Evolutionary conservation across 2,329 filamentous ascomycete genomes (phyloP).

Genomic region (Purpureocillium lavendulum): DNA sequence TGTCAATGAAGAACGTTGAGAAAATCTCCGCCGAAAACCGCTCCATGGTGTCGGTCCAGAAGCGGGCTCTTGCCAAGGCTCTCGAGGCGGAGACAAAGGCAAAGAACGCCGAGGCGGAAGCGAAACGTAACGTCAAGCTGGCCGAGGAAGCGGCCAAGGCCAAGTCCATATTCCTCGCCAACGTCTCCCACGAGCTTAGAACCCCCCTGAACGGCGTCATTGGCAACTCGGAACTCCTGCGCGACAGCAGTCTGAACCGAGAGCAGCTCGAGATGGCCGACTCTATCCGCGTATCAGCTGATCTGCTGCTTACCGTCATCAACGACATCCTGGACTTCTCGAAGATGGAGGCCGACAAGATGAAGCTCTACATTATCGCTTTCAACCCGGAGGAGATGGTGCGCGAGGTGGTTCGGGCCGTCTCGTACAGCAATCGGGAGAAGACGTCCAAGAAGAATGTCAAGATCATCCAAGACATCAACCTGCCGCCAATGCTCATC

Average conservation of each 20-base stretch:
- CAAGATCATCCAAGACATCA: constrained; percentile 61
- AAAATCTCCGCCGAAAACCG: constrained; percentile 72
- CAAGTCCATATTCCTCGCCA: constrained; percentile 72
- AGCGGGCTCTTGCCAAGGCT: constrained; percentile 63
- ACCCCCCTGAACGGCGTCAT: constrained; percentile 84
- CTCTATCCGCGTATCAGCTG: constrained; percentile 77
- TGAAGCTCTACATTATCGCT: constrained; percentile 68
- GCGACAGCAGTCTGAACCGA: constrained; percentile 64
- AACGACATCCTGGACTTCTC: constrained; percentile 96
- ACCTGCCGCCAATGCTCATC: constrained; percentile 63
- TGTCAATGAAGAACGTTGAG: constrained; percentile 62
- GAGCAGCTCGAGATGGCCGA: constrained; percentile 83
- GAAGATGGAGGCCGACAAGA: constrained; percentile 82
- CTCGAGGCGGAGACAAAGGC: constrained; percentile 67
- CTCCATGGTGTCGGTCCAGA: constrained; percentile 71
- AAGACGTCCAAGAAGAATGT: constrained; percentile 55
- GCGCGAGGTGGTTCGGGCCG: constrained; percentile 56
- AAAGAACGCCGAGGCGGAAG: constrained; percentile 67
- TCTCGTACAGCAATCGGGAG: constrained; percentile 57
- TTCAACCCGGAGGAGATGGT: constrained; percentile 62
- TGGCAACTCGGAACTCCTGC: constrained; percentile 75
- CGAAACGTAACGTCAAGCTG: constrained; percentile 69
- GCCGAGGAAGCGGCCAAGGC: constrained; percentile 78
- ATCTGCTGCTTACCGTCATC: constrained; percentile 83
- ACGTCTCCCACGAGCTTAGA: constrained; percentile 73